These are phyloP conservation scores for Phytophthora macrochlamydospora DNA, from an alignment of 352 stramenopile species.

Conservation along the genomic window DNA sequence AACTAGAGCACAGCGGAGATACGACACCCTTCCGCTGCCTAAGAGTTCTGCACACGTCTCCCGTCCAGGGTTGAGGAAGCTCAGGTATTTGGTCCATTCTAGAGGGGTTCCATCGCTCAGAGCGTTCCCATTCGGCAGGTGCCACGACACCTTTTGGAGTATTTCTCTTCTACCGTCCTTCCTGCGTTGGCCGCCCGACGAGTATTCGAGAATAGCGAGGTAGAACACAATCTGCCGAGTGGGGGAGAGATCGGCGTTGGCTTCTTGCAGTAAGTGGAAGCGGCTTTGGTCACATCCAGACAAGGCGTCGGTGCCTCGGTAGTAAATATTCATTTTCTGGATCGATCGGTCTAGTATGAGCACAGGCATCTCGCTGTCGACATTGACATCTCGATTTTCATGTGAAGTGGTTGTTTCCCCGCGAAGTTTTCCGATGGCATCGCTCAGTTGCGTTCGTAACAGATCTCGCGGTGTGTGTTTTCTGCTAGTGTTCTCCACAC, in stretches of 20 bases:
- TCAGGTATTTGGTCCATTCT: constrained; percentile 8
- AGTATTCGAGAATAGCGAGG: background rate
- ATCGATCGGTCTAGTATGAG: too few relatives aligned
- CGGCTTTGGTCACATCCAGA: constrained; percentile 2
- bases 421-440: background rate
- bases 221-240: constrained; percentile 6
- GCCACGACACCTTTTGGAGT: background rate
- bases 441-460: background rate
- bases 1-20: background rate
- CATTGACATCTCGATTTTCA: too few relatives aligned
- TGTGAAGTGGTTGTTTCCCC: too few relatives aligned
- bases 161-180: background rate
- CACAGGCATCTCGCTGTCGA: too few relatives aligned
- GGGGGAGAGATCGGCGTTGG: constrained; percentile 6
- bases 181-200: background rate
- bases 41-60: constrained; percentile 1
- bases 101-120: background rate
- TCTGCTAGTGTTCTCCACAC: background rate
- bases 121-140: background rate
- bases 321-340: too few relatives aligned
- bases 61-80: constrained; percentile 9
- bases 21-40: background rate
- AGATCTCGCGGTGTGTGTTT: background rate
- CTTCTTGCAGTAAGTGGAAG: constrained; percentile 4
- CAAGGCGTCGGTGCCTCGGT: background rate